A percentile compares a stretch with the other conserved stretches of the same genome.
Evolutionary conservation across 1,139 yeast species (phyloP).

Genomic region (Kluyveromyces marxianus): DNA sequence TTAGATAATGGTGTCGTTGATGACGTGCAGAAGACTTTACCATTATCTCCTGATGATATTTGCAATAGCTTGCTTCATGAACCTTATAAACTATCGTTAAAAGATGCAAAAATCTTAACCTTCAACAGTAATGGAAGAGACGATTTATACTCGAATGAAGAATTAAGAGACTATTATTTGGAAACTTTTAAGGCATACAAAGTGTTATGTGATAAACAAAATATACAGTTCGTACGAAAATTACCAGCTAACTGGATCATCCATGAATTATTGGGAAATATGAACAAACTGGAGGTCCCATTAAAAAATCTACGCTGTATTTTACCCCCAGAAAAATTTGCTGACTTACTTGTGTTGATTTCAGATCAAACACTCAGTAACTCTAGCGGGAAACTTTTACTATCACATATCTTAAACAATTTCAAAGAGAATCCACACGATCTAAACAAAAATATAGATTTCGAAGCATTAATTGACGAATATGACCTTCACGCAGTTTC

Average conservation of each 20-base stretch:
- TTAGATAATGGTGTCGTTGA: slow-evolving; percentile 39
- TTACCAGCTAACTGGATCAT: slow-evolving; percentile 74
- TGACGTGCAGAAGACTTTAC: slow-evolving; percentile 38
- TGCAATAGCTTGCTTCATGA: slow-evolving; percentile 39
- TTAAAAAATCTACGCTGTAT: slow-evolving; percentile 32
- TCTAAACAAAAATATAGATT: slow-evolving; percentile 27
- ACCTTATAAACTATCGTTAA: slow-evolving; percentile 55
- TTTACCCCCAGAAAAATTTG: slow-evolving; percentile 35
- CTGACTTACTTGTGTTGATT: slow-evolving; percentile 39
- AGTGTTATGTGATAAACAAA: background rate
- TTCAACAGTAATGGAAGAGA: slow-evolving; percentile 22
- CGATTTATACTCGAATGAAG: slow-evolving; percentile 24
- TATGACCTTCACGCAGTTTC: slow-evolving; percentile 40
- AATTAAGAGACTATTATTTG: slow-evolving; percentile 50
- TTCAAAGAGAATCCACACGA: slow-evolving; percentile 30
- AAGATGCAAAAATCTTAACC: slow-evolving; percentile 40
- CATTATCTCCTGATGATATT: slow-evolving; percentile 57
- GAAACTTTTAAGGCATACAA: slow-evolving; percentile 31
- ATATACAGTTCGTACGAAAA: slow-evolving; percentile 28
- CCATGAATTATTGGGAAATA: slow-evolving; percentile 69
- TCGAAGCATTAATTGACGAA: slow-evolving; percentile 41
- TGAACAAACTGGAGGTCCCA: slow-evolving; percentile 43
- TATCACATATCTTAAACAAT: slow-evolving; percentile 50
- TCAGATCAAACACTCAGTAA: slow-evolving; percentile 38
- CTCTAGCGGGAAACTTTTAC: slow-evolving; percentile 58